Percentiles rank a stretch among this genome's conserved stretches.
phyloP scores from a whole-genome alignment of 2,329 filamentous ascomycete species.

The Annulohypoxylon truncatum region DNA sequence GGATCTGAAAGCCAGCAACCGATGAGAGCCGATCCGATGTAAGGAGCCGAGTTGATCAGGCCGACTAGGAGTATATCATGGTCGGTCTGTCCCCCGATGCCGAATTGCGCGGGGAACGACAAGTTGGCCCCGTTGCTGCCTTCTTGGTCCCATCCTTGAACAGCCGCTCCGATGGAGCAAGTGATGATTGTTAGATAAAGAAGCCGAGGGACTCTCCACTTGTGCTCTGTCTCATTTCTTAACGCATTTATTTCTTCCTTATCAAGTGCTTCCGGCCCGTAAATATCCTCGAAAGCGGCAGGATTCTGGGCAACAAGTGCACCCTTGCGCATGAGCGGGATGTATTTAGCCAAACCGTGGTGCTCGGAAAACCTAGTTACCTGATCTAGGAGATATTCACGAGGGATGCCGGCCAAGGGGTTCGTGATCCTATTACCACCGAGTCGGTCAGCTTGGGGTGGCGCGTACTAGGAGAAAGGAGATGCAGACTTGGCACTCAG shows the following conservation, averaged over 20 bases:
- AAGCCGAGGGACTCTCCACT: constrained; percentile 74
- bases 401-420: constrained; percentile 66
- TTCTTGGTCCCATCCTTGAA: constrained; percentile 77
- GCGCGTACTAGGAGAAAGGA: constrained; percentile 14
- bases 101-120: constrained; percentile 57
- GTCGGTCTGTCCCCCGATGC: constrained; percentile 47
- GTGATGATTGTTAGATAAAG: constrained; percentile 72
- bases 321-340: constrained; percentile 39
- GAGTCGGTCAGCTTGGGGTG: constrained; percentile 14
- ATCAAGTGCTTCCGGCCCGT: constrained; percentile 54
- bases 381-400: constrained; percentile 61
- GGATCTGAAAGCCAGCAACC: constrained; percentile 79
- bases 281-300: constrained; percentile 58
- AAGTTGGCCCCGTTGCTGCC: constrained; percentile 75
- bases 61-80: constrained; percentile 70
- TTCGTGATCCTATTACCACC: constrained; percentile 61
- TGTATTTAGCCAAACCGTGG: constrained; percentile 33
- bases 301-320: constrained; percentile 55
- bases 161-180: constrained; percentile 62
- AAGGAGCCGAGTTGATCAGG: constrained; percentile 68
- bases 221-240: constrained; percentile 68
- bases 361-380: constrained; percentile 53
- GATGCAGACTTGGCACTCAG: constrained; percentile 58
- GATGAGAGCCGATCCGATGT: constrained; percentile 73
- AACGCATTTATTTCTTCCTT: constrained; percentile 67